Conservation (phyloP, 148 eudicot species). For the Fagopyrum tataricum region DNA sequence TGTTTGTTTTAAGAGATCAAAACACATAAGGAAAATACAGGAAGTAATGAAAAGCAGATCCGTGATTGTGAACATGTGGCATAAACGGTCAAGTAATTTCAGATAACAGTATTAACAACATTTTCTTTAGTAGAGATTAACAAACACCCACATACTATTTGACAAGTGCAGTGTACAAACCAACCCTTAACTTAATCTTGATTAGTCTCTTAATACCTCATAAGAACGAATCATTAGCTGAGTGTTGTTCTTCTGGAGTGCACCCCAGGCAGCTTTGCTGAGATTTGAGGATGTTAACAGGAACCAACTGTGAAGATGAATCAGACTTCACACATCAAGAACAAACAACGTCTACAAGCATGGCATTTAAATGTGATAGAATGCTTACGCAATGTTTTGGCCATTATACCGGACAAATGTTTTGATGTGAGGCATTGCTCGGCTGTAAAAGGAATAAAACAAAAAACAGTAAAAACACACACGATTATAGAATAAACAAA, state of each 20-base stretch:
- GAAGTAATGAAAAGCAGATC: neutral
- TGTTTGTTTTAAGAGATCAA: neutral
- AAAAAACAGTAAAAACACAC: conserved; percentile 8
- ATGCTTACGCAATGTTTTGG: conserved; percentile 84
- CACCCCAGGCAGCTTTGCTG: conserved; percentile 99
- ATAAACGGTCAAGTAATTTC: neutral
- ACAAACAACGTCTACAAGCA: neutral
- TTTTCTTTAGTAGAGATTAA: neutral
- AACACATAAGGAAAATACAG: neutral
- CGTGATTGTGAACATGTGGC: neutral
- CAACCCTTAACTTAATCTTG: neutral
- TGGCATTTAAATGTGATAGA: neutral
- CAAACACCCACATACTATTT: neutral
- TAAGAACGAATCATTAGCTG: conserved; percentile 97
- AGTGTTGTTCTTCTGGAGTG: conserved; percentile 83
- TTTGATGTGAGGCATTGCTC: conserved; percentile 99
- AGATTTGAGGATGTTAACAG: conserved; percentile 88
- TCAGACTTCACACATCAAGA: conserved; percentile 5
- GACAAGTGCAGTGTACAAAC: neutral
- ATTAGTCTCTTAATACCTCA: conserved; percentile 43
- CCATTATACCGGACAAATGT: conserved; percentile 79
- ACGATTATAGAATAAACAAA: neutral
- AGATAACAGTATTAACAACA: neutral
- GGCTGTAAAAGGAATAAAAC: conserved; percentile 38
- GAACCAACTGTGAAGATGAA: conserved; percentile 60